These are phyloP conservation scores for Trametes cubensis DNA, from an alignment of 768 basidiomycete species.

Conservation along the genomic window DNA sequence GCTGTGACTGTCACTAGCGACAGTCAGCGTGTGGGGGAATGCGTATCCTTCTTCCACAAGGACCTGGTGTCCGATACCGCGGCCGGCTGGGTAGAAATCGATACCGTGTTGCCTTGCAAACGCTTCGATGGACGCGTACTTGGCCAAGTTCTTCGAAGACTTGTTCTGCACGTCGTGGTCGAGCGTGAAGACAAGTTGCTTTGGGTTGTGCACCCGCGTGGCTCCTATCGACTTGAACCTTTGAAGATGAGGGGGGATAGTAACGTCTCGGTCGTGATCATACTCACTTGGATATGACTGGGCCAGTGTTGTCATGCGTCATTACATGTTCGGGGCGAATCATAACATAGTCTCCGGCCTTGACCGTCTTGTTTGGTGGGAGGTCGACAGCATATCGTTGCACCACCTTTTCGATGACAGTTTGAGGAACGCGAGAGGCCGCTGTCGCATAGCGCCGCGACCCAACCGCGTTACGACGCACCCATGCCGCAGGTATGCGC, in stretches of 20 bases:
- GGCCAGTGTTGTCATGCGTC: conserved; percentile 98
- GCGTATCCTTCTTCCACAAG: conserved; percentile 99
- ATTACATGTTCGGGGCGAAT: conserved; percentile 97
- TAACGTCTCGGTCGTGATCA: neutral
- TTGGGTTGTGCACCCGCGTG: conserved; percentile 74
- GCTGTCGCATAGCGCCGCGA: conserved; percentile 38
- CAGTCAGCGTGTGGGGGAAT: conserved; percentile 92
- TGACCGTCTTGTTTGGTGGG: conserved; percentile 75
- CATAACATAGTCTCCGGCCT: conserved; percentile 99
- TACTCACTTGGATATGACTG: conserved; percentile 93
- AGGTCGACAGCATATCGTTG: conserved; percentile 96
- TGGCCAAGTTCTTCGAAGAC: conserved; percentile 83
- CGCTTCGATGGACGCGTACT: conserved; percentile 89
- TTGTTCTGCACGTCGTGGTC: conserved; percentile 99
- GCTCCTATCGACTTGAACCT: conserved; percentile 97
- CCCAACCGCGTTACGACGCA: neutral
- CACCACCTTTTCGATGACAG: conserved; percentile 95
- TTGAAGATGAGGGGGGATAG: neutral
- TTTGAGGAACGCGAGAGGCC: conserved; percentile 62
- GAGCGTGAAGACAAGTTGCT: conserved; percentile 92
- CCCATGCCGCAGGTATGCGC: conserved; percentile 11
- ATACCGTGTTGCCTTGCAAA: conserved; percentile 85
- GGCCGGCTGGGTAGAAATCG: conserved; percentile 96
- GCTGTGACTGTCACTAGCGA: conserved; percentile 94
- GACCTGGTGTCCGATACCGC: conserved; percentile 97